These are phyloP conservation scores for Eutrema japonicum DNA, from an alignment of 345 rosid species.

Conservation along the genomic window DNA sequence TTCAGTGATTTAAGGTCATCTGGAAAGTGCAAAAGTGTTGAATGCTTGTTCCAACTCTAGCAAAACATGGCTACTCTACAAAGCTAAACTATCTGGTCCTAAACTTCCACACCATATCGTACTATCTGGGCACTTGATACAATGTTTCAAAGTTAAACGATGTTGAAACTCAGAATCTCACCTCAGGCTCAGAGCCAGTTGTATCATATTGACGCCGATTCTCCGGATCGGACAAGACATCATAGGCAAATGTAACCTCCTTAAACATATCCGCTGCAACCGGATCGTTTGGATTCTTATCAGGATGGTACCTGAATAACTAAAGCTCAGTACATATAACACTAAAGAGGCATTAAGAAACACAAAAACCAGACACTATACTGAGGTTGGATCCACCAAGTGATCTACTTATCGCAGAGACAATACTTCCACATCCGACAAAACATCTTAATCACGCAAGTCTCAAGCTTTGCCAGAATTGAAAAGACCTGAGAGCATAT, in stretches of 20 bases:
- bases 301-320: slow-evolving; percentile 89
- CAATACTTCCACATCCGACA: background rate
- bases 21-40: background rate
- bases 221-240: slow-evolving; percentile 86
- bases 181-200: slow-evolving; percentile 98
- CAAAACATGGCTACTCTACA: background rate
- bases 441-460: background rate
- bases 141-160: background rate
- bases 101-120: background rate
- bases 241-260: slow-evolving; percentile 87
- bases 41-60: slow-evolving; percentile 4
- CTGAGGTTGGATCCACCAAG: no score
- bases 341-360: background rate
- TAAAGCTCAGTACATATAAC: slow-evolving; percentile 6
- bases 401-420: background rate
- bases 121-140: background rate
- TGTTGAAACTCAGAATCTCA: slow-evolving; percentile 40
- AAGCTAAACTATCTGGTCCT: background rate
- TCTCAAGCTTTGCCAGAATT: no score
- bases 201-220: slow-evolving; percentile 78
- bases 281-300: slow-evolving; percentile 91
- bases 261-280: slow-evolving; percentile 89
- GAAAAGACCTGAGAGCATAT: slow-evolving; percentile 76
- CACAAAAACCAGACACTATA: background rate
- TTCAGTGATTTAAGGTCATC: background rate